A percentile compares a stretch with the other conserved stretches of the same genome.
phyloP scores from a whole-genome alignment of 176 grass and related monocot species.

The Bromus sterilis region DNA sequence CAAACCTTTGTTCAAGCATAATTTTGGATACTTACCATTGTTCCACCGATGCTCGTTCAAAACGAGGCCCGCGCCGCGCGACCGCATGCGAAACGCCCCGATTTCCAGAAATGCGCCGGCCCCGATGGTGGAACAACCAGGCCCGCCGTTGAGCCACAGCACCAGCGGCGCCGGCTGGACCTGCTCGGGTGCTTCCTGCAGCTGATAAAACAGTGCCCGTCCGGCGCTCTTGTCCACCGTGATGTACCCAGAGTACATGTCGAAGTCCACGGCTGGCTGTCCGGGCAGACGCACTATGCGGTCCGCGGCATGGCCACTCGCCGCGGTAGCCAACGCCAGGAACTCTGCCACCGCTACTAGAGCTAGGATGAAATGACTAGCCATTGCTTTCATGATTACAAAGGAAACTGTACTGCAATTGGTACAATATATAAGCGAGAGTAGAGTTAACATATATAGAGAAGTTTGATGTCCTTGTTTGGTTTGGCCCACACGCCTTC shows the following conservation, averaged over 20 bases:
- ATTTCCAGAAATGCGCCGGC: slow-evolving; percentile 70
- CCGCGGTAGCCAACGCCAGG: not conserved
- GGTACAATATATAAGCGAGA: not conserved
- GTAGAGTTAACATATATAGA: slow-evolving; percentile 12
- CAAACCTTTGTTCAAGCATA: not conserved
- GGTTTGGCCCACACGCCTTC: slow-evolving; percentile 20
- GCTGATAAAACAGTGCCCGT: slow-evolving; percentile 62
- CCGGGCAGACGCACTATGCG: slow-evolving; percentile 39
- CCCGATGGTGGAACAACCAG: slow-evolving; percentile 68
- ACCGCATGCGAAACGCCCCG: slow-evolving; percentile 58
- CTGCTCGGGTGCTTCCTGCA: slow-evolving; percentile 32
- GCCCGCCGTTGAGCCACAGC: slow-evolving; percentile 81
- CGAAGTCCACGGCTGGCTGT: slow-evolving; percentile 49
- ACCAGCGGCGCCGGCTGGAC: slow-evolving; percentile 57
- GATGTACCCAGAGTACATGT: slow-evolving; percentile 74
- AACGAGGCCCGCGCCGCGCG: slow-evolving; percentile 52
- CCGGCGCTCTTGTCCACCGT: slow-evolving; percentile 37
- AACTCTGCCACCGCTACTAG: not conserved
- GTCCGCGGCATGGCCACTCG: not conserved
- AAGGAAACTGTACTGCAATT: not conserved
- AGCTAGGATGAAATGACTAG: not conserved
- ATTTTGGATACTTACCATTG: slow-evolving; percentile 18
- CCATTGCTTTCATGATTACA: not conserved
- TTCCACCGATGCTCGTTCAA: slow-evolving; percentile 72
- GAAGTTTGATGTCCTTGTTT: not conserved